Conservation (phyloP, 2,329 filamentous ascomycete genomes). For the Phyllosticta citribraziliensis region DNA sequence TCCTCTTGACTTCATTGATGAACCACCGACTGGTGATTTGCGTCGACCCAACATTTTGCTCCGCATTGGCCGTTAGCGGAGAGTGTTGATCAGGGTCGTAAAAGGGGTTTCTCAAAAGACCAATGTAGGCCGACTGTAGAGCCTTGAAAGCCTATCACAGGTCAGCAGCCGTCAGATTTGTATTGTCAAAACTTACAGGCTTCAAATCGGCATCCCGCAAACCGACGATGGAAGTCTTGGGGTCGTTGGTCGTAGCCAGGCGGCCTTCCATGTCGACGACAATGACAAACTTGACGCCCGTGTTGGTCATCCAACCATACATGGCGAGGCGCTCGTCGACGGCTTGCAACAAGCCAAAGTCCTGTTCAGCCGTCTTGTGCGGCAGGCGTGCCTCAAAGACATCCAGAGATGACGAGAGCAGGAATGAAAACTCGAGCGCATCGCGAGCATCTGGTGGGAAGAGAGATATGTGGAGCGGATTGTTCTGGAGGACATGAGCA, state of each 20-base stretch:
- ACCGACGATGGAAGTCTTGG: conserved; percentile 46
- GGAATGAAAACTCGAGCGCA: conserved; percentile 81
- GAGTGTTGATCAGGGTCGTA: conserved; percentile 80
- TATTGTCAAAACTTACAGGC: conserved; percentile 44
- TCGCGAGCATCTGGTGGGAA: conserved; percentile 69
- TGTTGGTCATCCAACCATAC: conserved; percentile 96
- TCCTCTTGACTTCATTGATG: conserved; percentile 68
- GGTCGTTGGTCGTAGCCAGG: conserved; percentile 29
- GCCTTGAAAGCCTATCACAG: conserved; percentile 64
- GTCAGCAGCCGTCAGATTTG: background rate
- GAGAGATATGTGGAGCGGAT: conserved; percentile 85
- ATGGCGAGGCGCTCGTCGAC: conserved; percentile 86
- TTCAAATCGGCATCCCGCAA: conserved; percentile 81
- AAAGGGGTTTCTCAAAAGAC: conserved; percentile 86
- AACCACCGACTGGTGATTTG: conserved; percentile 78
- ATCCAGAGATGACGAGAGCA: conserved; percentile 85
- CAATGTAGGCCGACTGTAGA: conserved; percentile 85
- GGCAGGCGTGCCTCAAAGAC: conserved; percentile 81
- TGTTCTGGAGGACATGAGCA: conserved; percentile 54
- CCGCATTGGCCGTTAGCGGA: conserved; percentile 43
- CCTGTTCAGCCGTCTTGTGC: conserved; percentile 63
- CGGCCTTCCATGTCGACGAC: conserved; percentile 84
- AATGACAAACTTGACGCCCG: conserved; percentile 80
- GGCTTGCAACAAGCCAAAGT: conserved; percentile 84
- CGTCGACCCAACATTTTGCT: conserved; percentile 38